Evolutionary conservation across 1,284 basidiomycete genomes (phyloP).

Genomic region (Peniophora sp.): DNA sequence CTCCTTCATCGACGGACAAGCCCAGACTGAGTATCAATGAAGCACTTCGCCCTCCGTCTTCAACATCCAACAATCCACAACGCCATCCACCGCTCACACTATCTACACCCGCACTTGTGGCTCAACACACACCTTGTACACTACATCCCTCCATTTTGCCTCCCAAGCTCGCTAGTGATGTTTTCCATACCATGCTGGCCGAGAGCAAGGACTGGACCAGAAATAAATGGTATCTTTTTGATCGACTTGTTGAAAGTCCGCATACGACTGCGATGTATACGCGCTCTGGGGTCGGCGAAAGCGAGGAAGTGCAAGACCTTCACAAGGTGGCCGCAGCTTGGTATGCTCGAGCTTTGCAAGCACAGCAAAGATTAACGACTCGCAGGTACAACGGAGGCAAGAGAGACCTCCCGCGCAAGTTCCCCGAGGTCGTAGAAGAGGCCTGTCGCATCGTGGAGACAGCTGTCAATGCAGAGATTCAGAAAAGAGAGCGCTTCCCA

Average conservation of each 20-base stretch:
- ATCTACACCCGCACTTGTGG: constrained; percentile 49
- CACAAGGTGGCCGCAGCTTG: constrained; percentile 21
- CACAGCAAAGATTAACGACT: not conserved
- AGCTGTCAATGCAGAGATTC: constrained; percentile 71
- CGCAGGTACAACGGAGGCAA: constrained; percentile 74
- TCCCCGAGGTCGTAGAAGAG: constrained; percentile 68
- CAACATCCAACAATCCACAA: constrained; percentile 6
- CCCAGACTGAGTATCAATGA: not conserved
- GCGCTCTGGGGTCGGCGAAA: constrained; percentile 20
- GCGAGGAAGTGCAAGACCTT: constrained; percentile 28
- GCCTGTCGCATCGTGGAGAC: constrained; percentile 73
- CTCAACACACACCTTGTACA: constrained; percentile 71
- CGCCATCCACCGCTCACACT: constrained; percentile 45
- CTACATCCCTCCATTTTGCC: constrained; percentile 62
- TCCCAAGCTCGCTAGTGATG: constrained; percentile 57
- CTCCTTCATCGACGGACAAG: not conserved
- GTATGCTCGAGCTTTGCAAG: constrained; percentile 40
- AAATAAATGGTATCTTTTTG: constrained; percentile 82
- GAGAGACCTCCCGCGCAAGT: constrained; percentile 45
- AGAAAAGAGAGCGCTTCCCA: constrained; percentile 50
- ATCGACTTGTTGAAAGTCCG: constrained; percentile 74
- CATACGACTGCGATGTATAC: constrained; percentile 76
- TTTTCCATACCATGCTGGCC: constrained; percentile 65
- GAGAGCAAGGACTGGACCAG: constrained; percentile 58
- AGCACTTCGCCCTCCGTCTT: constrained; percentile 1